Evolutionary conservation across 371 early-diverging fungal species (phyloP).

Genomic region (Syncephalastrum monosporum): DNA sequence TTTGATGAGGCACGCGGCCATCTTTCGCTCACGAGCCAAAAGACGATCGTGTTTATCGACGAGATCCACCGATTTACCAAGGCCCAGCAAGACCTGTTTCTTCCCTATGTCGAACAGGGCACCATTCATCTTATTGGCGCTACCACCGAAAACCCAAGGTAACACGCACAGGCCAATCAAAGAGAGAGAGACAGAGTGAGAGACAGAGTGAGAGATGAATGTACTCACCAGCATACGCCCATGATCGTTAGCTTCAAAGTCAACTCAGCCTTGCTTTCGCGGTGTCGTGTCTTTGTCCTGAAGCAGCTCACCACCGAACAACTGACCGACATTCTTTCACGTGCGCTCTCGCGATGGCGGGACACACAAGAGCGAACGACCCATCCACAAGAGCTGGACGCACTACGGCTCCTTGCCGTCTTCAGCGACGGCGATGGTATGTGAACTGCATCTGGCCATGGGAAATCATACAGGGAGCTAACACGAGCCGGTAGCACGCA

Average conservation of each 20-base stretch:
- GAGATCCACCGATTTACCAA: constrained; percentile 91
- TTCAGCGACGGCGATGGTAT: constrained; percentile 74
- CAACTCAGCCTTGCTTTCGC: constrained; percentile 77
- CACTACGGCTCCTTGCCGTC: constrained; percentile 47
- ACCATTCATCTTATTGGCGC: constrained; percentile 79
- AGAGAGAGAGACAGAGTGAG: too few species aligned
- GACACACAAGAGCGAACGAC: constrained; percentile 11
- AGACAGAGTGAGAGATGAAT: neutral
- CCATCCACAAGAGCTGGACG: constrained; percentile 31
- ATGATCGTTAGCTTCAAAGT: constrained; percentile 59
- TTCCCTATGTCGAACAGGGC: constrained; percentile 82
- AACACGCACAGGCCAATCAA: neutral
- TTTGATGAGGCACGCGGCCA: constrained; percentile 73
- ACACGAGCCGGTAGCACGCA: constrained; percentile 45
- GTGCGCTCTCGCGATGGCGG: constrained; percentile 56
- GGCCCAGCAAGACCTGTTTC: constrained; percentile 84
- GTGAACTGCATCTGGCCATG: neutral
- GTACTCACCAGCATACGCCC: too few species aligned
- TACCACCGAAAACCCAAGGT: constrained; percentile 90
- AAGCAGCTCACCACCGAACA: constrained; percentile 59
- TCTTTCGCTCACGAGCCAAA: constrained; percentile 52
- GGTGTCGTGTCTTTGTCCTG: constrained; percentile 79
- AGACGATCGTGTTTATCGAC: constrained; percentile 80
- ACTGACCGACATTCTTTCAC: constrained; percentile 56
- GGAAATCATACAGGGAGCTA: neutral